Evolutionary conservation across 176 grass and related monocot species (phyloP).

Genomic region (Bolboschoenus planiculmis): DNA sequence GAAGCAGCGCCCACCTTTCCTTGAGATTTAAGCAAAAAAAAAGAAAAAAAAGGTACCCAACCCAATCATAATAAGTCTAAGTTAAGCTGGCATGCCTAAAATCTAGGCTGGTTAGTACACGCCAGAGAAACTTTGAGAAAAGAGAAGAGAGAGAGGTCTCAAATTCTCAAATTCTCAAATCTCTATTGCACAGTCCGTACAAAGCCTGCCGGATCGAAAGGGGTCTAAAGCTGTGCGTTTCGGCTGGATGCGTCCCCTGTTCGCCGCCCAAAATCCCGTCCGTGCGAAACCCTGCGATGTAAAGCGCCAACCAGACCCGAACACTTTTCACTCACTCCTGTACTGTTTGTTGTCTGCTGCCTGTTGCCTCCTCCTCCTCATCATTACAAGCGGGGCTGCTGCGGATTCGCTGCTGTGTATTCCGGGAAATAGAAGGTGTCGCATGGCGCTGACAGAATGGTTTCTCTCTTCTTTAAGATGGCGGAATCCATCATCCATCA

Average conservation of each 20-base stretch:
- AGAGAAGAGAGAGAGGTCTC: neutral
- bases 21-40: constrained; percentile 16
- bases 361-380: constrained; percentile 8
- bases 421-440: neutral
- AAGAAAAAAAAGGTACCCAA: neutral
- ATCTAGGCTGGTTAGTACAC: neutral
- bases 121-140: neutral
- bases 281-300: neutral
- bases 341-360: too few species aligned
- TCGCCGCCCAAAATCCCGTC: constrained; percentile 30
- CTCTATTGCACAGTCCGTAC: neutral
- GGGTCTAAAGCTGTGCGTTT: constrained; percentile 16
- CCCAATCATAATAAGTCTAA: neutral
- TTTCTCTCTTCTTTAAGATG: neutral
- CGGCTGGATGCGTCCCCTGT: constrained; percentile 25
- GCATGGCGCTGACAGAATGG: neutral
- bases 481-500: too few species aligned
- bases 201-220: constrained; percentile 33
- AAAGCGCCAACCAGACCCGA: neutral
- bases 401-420: neutral
- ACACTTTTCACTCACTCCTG: constrained; percentile 15
- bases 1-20: constrained; percentile 4
- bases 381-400: neutral
- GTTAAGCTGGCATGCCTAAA: constrained; percentile 18
- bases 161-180: neutral